Percentiles rank a stretch among this genome's conserved stretches.
These are phyloP conservation scores for Cerrena zonata DNA, from an alignment of 1,284 basidiomycete genomes.

Conservation along the genomic window DNA sequence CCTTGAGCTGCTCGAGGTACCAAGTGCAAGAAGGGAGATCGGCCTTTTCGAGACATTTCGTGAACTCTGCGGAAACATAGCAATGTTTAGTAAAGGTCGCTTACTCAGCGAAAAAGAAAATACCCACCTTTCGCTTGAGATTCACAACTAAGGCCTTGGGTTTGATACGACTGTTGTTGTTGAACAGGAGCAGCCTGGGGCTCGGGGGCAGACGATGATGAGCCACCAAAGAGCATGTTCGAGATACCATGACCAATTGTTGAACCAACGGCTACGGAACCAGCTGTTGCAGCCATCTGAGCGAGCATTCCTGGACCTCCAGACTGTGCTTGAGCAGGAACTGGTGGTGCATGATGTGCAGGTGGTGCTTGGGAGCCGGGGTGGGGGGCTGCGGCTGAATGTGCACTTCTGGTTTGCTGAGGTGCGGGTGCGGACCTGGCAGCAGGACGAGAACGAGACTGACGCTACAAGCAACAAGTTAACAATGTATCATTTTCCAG, in stretches of 20 bases:
- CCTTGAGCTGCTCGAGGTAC: constrained; percentile 80
- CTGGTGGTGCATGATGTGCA: constrained; percentile 29
- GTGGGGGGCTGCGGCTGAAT: constrained; percentile 39
- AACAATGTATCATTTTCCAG: neutral
- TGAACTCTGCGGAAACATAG: constrained; percentile 51
- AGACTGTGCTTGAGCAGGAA: constrained; percentile 25
- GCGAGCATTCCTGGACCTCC: constrained; percentile 60
- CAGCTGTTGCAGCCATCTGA: constrained; percentile 86
- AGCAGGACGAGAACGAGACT: constrained; percentile 57
- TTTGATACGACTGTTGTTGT: constrained; percentile 38
- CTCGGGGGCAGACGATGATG: constrained; percentile 28
- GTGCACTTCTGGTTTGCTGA: constrained; percentile 34
- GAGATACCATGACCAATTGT: constrained; percentile 81
- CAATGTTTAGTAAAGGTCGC: constrained; percentile 2
- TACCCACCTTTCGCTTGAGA: constrained; percentile 64
- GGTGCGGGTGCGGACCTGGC: constrained; percentile 37
- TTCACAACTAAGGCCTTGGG: constrained; percentile 50
- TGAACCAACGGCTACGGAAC: constrained; percentile 80
- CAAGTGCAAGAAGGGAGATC: constrained; percentile 73
- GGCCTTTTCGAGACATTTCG: constrained; percentile 71
- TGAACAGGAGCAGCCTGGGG: constrained; percentile 39
- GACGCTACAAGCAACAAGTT: constrained; percentile 41
- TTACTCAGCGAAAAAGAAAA: constrained; percentile 3
- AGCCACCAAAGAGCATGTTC: constrained; percentile 77
- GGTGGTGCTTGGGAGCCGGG: constrained; percentile 41